Conservation (phyloP, 2,329 filamentous ascomycete genomes). For the Pseudogymnoascus sp. region DNA sequence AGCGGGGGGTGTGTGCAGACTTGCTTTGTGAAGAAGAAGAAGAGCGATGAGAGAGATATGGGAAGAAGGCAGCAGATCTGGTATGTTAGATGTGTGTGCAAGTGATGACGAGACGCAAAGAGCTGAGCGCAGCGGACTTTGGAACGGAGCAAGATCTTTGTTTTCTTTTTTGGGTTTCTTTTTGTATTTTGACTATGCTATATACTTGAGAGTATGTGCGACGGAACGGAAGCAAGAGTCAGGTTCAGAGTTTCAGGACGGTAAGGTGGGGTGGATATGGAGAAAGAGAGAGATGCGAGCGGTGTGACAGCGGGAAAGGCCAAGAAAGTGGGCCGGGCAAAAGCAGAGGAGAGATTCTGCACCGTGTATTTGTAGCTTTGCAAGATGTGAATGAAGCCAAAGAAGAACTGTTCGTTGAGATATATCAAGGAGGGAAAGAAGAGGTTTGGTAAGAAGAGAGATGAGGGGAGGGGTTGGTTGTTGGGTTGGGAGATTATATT, state of each 20-base stretch:
- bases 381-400: constrained; percentile 8
- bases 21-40: constrained; percentile 19
- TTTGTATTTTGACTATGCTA: constrained; percentile 44
- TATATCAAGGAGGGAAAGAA: constrained; percentile 1
- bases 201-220: constrained; percentile 31
- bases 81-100: constrained; percentile 24
- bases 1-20: background rate
- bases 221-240: constrained; percentile 19
- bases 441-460: background rate
- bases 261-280: constrained; percentile 11
- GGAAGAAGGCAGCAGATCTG: background rate
- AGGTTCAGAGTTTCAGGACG: constrained; percentile 20
- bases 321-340: background rate
- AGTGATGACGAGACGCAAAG: background rate
- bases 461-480: constrained; percentile 2
- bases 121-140: constrained; percentile 26
- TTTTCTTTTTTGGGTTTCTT: constrained; percentile 19
- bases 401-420: constrained; percentile 8
- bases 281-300: constrained; percentile 12
- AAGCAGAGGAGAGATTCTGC: constrained; percentile 11
- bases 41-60: background rate
- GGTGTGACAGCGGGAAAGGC: constrained; percentile 10
- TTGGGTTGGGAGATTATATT: background rate
- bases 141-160: constrained; percentile 22
- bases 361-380: constrained; percentile 2